phyloP scores from a whole-genome alignment of 2,329 filamentous ascomycete genomes.

The Penicillium thymicola region DNA sequence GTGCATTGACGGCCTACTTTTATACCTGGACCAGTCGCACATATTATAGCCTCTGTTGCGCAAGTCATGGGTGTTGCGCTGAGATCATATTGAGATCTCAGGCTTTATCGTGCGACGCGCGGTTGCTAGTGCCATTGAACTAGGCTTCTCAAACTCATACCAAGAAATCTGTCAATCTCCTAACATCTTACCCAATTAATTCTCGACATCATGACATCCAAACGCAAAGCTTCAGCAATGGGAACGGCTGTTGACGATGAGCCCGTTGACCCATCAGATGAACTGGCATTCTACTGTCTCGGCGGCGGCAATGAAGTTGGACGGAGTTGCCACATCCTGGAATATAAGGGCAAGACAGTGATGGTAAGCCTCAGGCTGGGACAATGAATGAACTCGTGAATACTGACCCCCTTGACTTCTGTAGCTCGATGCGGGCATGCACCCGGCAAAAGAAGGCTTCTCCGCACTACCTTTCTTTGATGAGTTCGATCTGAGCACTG shows the following conservation, averaged over 20 bases:
- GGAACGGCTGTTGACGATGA: slow-evolving; percentile 66
- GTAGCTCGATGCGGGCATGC: slow-evolving; percentile 93
- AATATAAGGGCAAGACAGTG: slow-evolving; percentile 98
- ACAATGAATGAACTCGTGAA: neutral
- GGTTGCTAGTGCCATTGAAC: slow-evolving; percentile 4
- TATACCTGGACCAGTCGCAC: neutral
- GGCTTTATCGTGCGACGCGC: slow-evolving; percentile 2
- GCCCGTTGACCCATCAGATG: slow-evolving; percentile 86
- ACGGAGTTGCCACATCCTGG: slow-evolving; percentile 93
- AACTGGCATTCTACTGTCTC: slow-evolving; percentile 88
- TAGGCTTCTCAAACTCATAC: neutral
- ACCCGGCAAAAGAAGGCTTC: slow-evolving; percentile 92
- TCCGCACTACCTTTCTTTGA: slow-evolving; percentile 95
- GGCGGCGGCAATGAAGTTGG: slow-evolving; percentile 97
- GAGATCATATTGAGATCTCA: slow-evolving; percentile 1
- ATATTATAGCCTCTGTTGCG: neutral
- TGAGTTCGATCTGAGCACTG: slow-evolving; percentile 94
- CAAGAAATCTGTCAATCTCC: neutral
- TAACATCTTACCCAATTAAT: neutral
- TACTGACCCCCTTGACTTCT: slow-evolving; percentile 11
- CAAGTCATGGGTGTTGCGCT: slow-evolving; percentile 9
- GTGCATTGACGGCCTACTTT: neutral
- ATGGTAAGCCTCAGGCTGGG: slow-evolving; percentile 64
- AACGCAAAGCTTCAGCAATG: slow-evolving; percentile 81
- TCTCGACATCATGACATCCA: slow-evolving; percentile 70